Evolutionary conservation across 2,329 filamentous ascomycete species (phyloP), one percentile per base, ranked within the genome.

Genomic region (Beauveria varroae): DNA sequence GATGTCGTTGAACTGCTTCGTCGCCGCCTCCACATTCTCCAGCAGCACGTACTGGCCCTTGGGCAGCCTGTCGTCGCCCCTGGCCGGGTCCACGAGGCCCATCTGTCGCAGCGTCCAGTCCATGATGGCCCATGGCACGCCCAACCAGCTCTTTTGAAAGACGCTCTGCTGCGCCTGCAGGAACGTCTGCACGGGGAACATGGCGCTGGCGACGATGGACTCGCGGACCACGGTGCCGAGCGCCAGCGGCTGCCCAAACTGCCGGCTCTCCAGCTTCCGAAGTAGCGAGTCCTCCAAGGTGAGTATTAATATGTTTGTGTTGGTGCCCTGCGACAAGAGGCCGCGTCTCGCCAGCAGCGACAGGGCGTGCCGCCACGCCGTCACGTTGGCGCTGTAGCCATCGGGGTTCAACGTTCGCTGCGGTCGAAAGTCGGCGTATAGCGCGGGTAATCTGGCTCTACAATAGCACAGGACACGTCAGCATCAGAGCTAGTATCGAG

Each of bases 381-480:
- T 76, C 47, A 91, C 79, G 72, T 96, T 96, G 49, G 91, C 90
- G 22, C 80, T 77, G 76, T 91, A 96, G 68, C 91, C 91, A 72
- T 96, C 91, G 1, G 91, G 90, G 70, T 96, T 96, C 24, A 89
- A 84, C 44, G 82, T 84, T 68, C 82, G 82, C 67, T 93, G 91
- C 5, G 84, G 75, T 43, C 85, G 80, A 70, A 96, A 96, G 72
- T 96, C 92, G 53, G 91, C 93, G 76, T 96, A 96, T 51, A 96
- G 85, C 5, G 91, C 93, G 14, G 90, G 87, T 14, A 96, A 81
- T 55, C 92, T 89, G 65, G 87, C 83, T 76, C 88, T 91, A 66
- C 72, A 74, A 18, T 0, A 46, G 9, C 64, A 43, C 7, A 14
- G 7, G 10, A 16, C 30, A 16, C 10, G 22, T 46, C 26, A 53